Evolutionary conservation across 2,329 filamentous ascomycete genomes (phyloP).

Genomic region (Pseudogymnoascus sp.): DNA sequence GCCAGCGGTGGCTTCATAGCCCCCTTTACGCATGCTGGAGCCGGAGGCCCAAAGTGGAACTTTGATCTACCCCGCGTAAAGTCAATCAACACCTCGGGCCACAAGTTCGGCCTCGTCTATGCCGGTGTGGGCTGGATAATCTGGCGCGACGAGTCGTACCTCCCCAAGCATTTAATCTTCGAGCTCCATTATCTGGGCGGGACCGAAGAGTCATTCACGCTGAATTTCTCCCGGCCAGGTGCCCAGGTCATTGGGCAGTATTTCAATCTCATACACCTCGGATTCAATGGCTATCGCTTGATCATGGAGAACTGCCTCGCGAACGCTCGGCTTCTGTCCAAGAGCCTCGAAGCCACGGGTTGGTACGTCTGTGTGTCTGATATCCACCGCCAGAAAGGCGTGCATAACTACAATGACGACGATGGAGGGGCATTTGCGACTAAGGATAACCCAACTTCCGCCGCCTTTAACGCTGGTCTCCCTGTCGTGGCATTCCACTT

Average conservation of each 20-base stretch:
- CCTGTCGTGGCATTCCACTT: constrained; percentile 64
- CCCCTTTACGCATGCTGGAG: constrained; percentile 50
- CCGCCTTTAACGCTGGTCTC: constrained; percentile 56
- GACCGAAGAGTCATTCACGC: constrained; percentile 62
- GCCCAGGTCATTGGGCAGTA: constrained; percentile 66
- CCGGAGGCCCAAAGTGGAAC: constrained; percentile 53
- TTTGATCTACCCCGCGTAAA: constrained; percentile 56
- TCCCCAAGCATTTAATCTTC: constrained; percentile 63
- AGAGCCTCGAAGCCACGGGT: constrained; percentile 55
- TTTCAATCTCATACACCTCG: constrained; percentile 65
- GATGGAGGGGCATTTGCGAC: constrained; percentile 27
- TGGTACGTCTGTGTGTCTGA: constrained; percentile 61
- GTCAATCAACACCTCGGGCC: constrained; percentile 59
- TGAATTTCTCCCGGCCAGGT: constrained; percentile 67
- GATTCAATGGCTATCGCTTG: constrained; percentile 55
- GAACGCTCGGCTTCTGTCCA: constrained; percentile 58
- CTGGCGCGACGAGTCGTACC: constrained; percentile 57
- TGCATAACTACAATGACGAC: constrained; percentile 29
- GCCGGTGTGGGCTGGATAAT: constrained; percentile 65
- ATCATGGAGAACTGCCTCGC: constrained; percentile 61
- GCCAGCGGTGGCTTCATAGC: constrained; percentile 57
- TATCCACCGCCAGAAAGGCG: constrained; percentile 53
- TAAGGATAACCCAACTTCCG: constrained; percentile 43
- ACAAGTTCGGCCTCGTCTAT: constrained; percentile 58
- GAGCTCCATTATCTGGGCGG: constrained; percentile 65